These are phyloP conservation scores for Lentinus brumalis DNA, from an alignment of 768 basidiomycete species.

Conservation along the genomic window DNA sequence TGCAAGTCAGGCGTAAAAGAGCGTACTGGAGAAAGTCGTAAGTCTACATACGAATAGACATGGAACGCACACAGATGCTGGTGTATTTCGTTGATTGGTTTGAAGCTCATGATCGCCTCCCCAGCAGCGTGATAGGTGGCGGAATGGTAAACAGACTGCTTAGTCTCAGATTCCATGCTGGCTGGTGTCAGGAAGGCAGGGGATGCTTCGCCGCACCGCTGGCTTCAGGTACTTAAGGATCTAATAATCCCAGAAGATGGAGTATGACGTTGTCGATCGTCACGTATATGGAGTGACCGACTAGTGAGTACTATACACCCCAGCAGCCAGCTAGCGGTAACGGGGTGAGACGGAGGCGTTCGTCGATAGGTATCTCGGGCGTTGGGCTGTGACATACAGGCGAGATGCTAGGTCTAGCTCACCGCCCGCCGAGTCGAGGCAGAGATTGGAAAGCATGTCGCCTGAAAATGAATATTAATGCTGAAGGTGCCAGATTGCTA, in stretches of 20 bases:
- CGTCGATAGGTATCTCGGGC: too few species aligned
- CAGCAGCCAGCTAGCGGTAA: neutral
- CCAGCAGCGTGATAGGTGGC: slow-evolving; percentile 30
- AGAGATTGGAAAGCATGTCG: too few species aligned
- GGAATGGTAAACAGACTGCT: slow-evolving; percentile 30
- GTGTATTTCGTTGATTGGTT: slow-evolving; percentile 38
- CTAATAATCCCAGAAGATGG: neutral
- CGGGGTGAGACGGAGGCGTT: too few species aligned
- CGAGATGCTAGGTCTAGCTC: too few species aligned
- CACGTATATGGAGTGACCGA: too few species aligned
- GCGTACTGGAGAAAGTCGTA: neutral
- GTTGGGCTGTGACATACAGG: too few species aligned
- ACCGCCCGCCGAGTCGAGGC: too few species aligned
- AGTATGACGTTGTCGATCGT: neutral
- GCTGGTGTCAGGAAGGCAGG: neutral
- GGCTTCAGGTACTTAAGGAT: too few species aligned
- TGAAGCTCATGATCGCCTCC: slow-evolving; percentile 33
- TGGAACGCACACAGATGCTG: slow-evolving; percentile 39
- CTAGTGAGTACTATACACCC: neutral
- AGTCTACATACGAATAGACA: slow-evolving; percentile 30
- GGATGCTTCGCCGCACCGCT: neutral
- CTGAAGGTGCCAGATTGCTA: too few species aligned
- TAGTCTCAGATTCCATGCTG: slow-evolving; percentile 33
- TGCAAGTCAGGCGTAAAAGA: slow-evolving; percentile 5
- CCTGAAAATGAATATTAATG: too few species aligned